Base-by-base conservation (phyloP, 192 early-diverging fungal species). In the Globomyces pollinis-pini region DNA sequence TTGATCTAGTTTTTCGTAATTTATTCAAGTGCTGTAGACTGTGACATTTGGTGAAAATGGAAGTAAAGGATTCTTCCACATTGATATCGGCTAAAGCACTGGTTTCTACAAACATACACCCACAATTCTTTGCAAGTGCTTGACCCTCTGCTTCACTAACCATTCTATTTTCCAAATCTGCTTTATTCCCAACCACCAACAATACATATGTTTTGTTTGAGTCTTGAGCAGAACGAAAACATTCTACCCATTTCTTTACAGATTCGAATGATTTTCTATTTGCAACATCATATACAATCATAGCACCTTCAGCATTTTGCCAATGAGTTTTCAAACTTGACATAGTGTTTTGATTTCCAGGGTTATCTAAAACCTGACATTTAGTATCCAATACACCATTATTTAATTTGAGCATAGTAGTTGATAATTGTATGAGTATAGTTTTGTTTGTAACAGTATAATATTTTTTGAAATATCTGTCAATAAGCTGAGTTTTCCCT, bases 111-210 rank as follows among this genome's bases (percentile, higher is more conserved):
- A 96, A 98, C 63, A 98, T 72, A 4, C 88, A 90, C 43, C 91
- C 87, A 68, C 89, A 79, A 58, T 84, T 83, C 47, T 81, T 75
- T 30, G 96, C 96, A 65, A 90, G 90, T 20, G 84, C 90, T 33
- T 85, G 85, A 16, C 93, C 96, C 60, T 96, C 94, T 61, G 86
- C 84, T 51, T 83, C 65, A 29, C 84, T 70, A 51, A 98, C 94
- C 38, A 82, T 84, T 38, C 50, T 30, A 26, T 47, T 75, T 4
- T 88, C 94, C 78, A 90, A 90, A 76, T 99, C 96, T 35, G 90
- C 82, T 67, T 99, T 99, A 71, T 99, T 99, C 52, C 94, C 96
- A 20, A 99, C 88, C 65, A 99, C 84, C 85, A 97, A 94, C 73
- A 91, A 96, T 29, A 97, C 45, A 24, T 47, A 26, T 20, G 23